Evolutionary conservation across 1,139 yeast species (phyloP).

Genomic region (Pneumocystis oryctolagi): DNA sequence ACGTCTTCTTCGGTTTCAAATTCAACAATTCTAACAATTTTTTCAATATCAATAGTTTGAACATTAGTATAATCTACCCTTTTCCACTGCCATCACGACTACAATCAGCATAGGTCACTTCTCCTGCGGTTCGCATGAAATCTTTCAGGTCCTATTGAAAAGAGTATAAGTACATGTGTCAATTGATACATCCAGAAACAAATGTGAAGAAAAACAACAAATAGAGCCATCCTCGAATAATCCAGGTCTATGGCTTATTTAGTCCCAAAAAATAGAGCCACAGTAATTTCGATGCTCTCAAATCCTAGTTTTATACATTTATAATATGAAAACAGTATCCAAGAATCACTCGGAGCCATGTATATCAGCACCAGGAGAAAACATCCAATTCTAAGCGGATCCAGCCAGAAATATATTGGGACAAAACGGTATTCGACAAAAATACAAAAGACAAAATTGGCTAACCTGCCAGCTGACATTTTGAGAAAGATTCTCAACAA

Average conservation of each 20-base stretch:
- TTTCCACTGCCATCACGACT: conserved; percentile 17
- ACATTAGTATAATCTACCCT: conserved; percentile 15
- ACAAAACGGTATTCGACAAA: conserved; percentile 6
- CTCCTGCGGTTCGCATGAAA: conserved; percentile 18
- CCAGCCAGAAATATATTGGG: neutral
- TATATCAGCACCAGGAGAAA: neutral
- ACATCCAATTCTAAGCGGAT: neutral
- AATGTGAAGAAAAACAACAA: conserved; percentile 9
- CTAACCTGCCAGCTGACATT: conserved; percentile 23
- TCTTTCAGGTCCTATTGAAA: conserved; percentile 17
- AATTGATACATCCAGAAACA: conserved; percentile 6
- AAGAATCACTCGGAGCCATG: neutral
- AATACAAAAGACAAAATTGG: conserved; percentile 10
- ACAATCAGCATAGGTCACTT: conserved; percentile 17
- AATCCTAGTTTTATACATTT: neutral
- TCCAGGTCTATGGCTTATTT: neutral
- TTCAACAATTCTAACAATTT: conserved; percentile 18
- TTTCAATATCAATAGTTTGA: neutral
- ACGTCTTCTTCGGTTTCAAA: conserved; percentile 19
- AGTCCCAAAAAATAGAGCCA: conserved; percentile 5
- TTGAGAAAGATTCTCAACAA: conserved; percentile 18
- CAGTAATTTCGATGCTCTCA: neutral
- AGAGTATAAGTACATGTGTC: conserved; percentile 2
- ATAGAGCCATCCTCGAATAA: conserved; percentile 3
- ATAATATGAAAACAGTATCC: neutral